These are phyloP conservation scores for Voacanga thouarsii DNA, from an alignment of 257 asterid genomes.

Conservation along the genomic window DNA sequence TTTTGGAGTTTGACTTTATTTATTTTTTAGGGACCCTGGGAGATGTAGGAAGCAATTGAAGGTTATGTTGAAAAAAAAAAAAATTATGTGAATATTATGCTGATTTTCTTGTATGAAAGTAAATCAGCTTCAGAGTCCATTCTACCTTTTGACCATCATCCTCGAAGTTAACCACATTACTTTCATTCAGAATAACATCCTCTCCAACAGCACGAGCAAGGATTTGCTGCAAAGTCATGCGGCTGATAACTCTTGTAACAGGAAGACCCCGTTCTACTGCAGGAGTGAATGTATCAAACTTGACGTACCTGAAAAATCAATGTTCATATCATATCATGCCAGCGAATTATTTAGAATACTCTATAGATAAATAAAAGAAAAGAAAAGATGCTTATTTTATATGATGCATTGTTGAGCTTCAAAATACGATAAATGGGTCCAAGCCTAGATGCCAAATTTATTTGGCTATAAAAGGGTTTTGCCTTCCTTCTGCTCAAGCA, in stretches of 20 bases:
- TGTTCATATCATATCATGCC: conserved; percentile 31
- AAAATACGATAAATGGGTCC: not conserved
- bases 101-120: not conserved
- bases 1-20: no score
- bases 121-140: not conserved
- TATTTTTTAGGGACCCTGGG: no score
- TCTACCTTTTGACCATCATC: conserved; percentile 77
- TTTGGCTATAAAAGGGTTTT: not conserved
- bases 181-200: conserved; percentile 62
- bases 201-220: conserved; percentile 89
- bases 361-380: not conserved
- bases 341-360: not conserved
- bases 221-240: conserved; percentile 87
- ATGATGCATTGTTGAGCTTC: not conserved
- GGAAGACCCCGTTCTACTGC: conserved; percentile 93
- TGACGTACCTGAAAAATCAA: conserved; percentile 67
- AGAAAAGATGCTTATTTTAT: not conserved
- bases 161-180: conserved; percentile 69
- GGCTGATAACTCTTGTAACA: conserved; percentile 85
- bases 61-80: not conserved
- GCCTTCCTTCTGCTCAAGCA: not conserved
- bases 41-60: not conserved
- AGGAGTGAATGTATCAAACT: conserved; percentile 98
- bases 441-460: not conserved
- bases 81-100: not conserved